Evolutionary conservation across 2,329 filamentous ascomycete species (phyloP), one percentile per base, ranked within the genome.

Genomic region (Microsporum canis): DNA sequence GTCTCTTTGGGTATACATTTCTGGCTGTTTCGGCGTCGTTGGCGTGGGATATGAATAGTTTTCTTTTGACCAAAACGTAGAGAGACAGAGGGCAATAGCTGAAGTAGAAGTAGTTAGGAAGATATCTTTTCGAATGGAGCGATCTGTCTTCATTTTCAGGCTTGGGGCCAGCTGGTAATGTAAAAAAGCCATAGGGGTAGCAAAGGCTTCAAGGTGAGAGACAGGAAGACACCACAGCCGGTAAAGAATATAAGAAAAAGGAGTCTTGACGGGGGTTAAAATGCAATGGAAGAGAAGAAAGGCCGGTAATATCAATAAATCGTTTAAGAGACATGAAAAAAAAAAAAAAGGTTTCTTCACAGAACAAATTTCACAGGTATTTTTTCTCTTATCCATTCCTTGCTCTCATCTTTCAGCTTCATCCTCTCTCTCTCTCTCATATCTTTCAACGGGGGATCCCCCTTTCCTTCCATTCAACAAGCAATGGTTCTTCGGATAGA

Each of bases 251-350:
- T 17, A 58, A 57, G 49, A 56, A 10, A 34, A n/a, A 29, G 5
- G 29, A 33, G 33, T 23, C 17, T 23, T 23, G 10, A 34, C 8
- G 6, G 31, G 23, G 12, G 49, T 14, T 14, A 55, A 39, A 41
- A 57, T 57, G 38, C 51, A 51, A 38, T 39, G 36, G 23, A 41
- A 56, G 31, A 55, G 41, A 60, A 55, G 49, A 31, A 34, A 5
- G 49, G 49, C 33, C 31, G 31, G 49, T 55, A 55, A 55, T 55
- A 55, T 55, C 49, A 36, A 51, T 51, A n/a, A 51, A 34, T 55
- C 49, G 49, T 55, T 23, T 36, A 55, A 36, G 23, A 55, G 49
- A 55, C 49, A 36, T 55, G 31, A 55, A 55, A n/a, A 14, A 5
- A 5, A 38, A 38, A 39, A 43, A 55, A 36, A 55, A 36, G 31